These are phyloP conservation scores for Clarireedia homoeocarpa DNA, from an alignment of 2,329 filamentous ascomycete genomes.

Conservation along the genomic window DNA sequence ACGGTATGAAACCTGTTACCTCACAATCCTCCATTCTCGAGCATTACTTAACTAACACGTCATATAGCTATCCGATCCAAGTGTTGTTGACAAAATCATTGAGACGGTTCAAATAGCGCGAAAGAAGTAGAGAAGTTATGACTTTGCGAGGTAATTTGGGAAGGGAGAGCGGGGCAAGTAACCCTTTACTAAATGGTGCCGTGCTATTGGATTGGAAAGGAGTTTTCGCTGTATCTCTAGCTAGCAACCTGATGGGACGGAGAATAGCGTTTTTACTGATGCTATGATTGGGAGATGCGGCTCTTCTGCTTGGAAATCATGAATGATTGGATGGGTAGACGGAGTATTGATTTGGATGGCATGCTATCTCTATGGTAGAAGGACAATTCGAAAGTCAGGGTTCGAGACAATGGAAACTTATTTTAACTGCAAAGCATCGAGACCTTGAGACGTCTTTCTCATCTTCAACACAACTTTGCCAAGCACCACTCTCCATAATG, in stretches of 20 bases:
- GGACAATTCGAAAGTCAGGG: too few species aligned
- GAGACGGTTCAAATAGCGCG: constrained; percentile 46
- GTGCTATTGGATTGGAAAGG: not conserved
- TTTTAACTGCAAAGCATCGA: too few species aligned
- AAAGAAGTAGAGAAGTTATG: constrained; percentile 21
- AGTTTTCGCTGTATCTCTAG: not conserved
- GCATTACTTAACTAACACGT: constrained; percentile 10
- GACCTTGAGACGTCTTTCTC: too few species aligned
- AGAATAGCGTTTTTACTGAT: not conserved
- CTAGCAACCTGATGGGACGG: constrained; percentile 9
- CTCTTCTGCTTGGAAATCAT: too few species aligned
- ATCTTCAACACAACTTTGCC: too few species aligned
- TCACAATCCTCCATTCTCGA: constrained; percentile 1
- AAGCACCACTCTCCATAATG: too few species aligned
- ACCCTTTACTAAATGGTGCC: not conserved
- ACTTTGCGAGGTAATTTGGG: not conserved
- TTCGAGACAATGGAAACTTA: too few species aligned
- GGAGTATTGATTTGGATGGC: too few species aligned
- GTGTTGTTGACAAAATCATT: constrained; percentile 86
- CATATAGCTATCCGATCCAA: constrained; percentile 74
- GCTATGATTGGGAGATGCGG: too few species aligned
- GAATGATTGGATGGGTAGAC: too few species aligned
- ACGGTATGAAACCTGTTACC: constrained; percentile 47
- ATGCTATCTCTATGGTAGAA: too few species aligned
- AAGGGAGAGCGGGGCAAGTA: not conserved